phyloP scores from a whole-genome alignment of 768 basidiomycete genomes.

The Hypsizygus marmoreus region DNA sequence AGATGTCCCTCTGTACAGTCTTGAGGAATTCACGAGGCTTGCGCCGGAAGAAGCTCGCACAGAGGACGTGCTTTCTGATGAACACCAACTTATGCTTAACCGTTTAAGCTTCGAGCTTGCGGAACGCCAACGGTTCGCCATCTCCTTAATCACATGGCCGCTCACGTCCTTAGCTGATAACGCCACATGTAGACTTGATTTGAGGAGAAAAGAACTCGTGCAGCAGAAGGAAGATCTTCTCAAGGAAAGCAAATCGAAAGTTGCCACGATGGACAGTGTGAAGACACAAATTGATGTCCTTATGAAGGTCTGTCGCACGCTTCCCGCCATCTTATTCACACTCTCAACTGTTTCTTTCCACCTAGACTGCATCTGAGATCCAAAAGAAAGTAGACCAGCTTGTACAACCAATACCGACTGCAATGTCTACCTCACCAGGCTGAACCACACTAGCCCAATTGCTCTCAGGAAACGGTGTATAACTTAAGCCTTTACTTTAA shows the following conservation, averaged over 20 bases:
- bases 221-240: conserved; percentile 77
- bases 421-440: conserved; percentile 16
- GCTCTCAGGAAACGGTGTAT: neutral
- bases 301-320: conserved; percentile 55
- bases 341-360: conserved; percentile 13
- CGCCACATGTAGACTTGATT: conserved; percentile 59
- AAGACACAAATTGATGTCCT: conserved; percentile 77
- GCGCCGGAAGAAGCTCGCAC: conserved; percentile 72
- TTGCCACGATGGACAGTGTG: conserved; percentile 72
- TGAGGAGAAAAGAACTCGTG: conserved; percentile 65
- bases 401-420: conserved; percentile 44
- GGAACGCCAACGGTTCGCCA: conserved; percentile 78
- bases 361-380: conserved; percentile 67
- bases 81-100: conserved; percentile 87
- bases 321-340: conserved; percentile 7
- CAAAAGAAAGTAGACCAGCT: conserved; percentile 78
- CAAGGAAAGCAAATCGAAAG: conserved; percentile 77
- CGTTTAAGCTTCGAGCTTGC: conserved; percentile 84
- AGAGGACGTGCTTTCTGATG: conserved; percentile 60
- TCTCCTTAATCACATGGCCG: conserved; percentile 14
- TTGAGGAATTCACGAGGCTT: conserved; percentile 67
- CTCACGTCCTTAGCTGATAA: neutral
- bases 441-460: conserved; percentile 2
- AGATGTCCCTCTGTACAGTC: conserved; percentile 73
- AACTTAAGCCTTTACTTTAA: conserved; percentile 12